Base-by-base conservation (phyloP, 768 basidiomycete species). In the Lentinus tigrinus region DNA sequence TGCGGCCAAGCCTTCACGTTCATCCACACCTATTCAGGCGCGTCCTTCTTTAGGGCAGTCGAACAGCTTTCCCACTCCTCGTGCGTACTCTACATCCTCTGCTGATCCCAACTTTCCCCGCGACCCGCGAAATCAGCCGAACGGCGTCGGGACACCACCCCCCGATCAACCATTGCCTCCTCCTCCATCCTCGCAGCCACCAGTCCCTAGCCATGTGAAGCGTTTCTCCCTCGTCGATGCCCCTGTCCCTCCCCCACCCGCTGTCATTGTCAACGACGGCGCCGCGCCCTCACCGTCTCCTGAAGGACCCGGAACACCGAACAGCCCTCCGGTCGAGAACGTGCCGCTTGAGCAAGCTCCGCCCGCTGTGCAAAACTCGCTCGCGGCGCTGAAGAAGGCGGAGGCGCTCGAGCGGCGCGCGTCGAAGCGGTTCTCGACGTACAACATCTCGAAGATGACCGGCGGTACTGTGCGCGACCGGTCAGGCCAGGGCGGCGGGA, bases 361-460 rank as follows among this genome's bases (percentile, higher is more conserved):
- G 13, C 87, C 89, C 37, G 88, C 83, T 0, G 84, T 91, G 24
- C 90, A 89, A 51, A 84, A 84, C 66, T 89, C 92, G 5, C 81
- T 98, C 10, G 93, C 92, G 7, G 94, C 94, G 8, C 79, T 99
- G 46, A 89, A 95, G 73, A 86, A 89, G 66, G 87, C 84, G 50
- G 94, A 95, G 63, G 81, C 85, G 0, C 81, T 98, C 38, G 93
- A 95, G 65, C 85, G 96, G 21, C 81, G 96, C 46, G 96, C 96
- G 17, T 95, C 92, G 21, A 98, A 98, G 70, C 90, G 97, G 0
- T 98, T 95, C 74, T 97, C 95, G 42, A 87, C 88, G 1, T 98
- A 96, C 70, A 92, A 95, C 62, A 90, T 98, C 66, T 87, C 89
- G 47, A 95, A 95, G 75, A 95, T 98, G 88, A 88, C 93, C 3